These are phyloP conservation scores for Pulveroboletus sp. DNA, from an alignment of 768 basidiomycete genomes.

Conservation along the genomic window DNA sequence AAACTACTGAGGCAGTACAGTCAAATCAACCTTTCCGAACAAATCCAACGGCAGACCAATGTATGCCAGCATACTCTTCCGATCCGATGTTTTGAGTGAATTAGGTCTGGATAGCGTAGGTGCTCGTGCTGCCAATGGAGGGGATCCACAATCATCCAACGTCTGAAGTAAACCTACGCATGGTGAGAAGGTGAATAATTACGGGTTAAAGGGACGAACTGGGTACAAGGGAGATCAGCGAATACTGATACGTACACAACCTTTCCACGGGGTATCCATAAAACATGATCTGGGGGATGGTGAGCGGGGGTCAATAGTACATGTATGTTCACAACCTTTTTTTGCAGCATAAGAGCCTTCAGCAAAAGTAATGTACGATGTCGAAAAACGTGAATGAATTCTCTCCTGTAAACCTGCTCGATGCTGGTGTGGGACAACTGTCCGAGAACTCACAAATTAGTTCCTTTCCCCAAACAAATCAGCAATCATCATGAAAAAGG, in stretches of 20 bases:
- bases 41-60: conserved; percentile 90
- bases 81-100: conserved; percentile 82
- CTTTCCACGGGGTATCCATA: conserved; percentile 95
- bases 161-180: conserved; percentile 74
- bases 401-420: conserved; percentile 50
- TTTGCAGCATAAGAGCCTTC: conserved; percentile 91
- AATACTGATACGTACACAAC: conserved; percentile 96
- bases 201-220: conserved; percentile 37
- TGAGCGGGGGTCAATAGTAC: conserved; percentile 8
- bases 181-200: conserved; percentile 2
- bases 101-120: conserved; percentile 66
- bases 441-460: conserved; percentile 52
- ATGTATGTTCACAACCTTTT: conserved; percentile 51
- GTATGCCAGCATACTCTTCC: conserved; percentile 85
- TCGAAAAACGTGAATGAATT: conserved; percentile 89
- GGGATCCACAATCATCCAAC: conserved; percentile 88
- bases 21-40: conserved; percentile 70
- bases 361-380: conserved; percentile 90
- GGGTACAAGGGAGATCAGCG: conserved; percentile 88
- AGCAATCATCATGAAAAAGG: conserved; percentile 2
- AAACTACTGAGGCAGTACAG: background rate
- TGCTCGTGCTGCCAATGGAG: conserved; percentile 61
- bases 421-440: background rate
- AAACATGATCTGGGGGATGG: conserved; percentile 75
- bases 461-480: conserved; percentile 42